These are phyloP conservation scores for Bullera alba DNA, from an alignment of 768 basidiomycete genomes.

Conservation along the genomic window DNA sequence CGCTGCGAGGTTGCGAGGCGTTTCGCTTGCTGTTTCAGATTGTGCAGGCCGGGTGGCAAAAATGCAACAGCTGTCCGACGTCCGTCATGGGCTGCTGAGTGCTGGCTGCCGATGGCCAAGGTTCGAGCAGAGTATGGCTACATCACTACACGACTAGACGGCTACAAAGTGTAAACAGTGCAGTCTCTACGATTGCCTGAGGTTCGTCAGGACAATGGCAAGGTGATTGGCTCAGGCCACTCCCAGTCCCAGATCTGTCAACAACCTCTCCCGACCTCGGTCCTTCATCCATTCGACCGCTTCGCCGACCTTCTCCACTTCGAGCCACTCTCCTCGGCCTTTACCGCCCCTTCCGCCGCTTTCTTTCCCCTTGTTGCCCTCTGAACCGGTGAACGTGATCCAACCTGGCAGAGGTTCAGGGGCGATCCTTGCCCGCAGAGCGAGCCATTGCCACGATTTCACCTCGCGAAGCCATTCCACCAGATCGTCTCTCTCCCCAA, in stretches of 20 bases:
- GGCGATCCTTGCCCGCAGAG: constrained; percentile 57
- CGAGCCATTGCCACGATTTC: constrained; percentile 73
- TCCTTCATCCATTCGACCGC: constrained; percentile 62
- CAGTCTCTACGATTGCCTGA: too few relatives aligned
- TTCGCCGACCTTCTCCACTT: constrained; percentile 64
- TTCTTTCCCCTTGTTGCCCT: constrained; percentile 3
- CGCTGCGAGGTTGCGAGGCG: too few relatives aligned
- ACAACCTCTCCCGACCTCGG: constrained; percentile 53
- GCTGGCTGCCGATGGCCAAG: too few relatives aligned
- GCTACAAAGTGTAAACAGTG: too few relatives aligned
- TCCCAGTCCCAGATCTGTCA: constrained; percentile 64
- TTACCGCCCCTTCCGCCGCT: constrained; percentile 18
- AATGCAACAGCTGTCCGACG: too few relatives aligned
- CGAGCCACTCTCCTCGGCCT: constrained; percentile 51
- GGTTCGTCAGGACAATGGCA: too few relatives aligned
- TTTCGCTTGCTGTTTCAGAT: too few relatives aligned
- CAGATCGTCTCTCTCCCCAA: constrained; percentile 53
- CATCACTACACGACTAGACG: too few relatives aligned
- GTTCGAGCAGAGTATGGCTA: too few relatives aligned
- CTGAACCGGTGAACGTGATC: not conserved
- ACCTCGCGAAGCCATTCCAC: constrained; percentile 62
- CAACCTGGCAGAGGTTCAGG: not conserved
- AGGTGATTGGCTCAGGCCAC: too few relatives aligned
- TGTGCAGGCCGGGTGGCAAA: too few relatives aligned
- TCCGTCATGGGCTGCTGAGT: too few relatives aligned